These are phyloP conservation scores for Tripterygium wilfordii DNA, from an alignment of 177 flowering plant species.

Conservation along the genomic window DNA sequence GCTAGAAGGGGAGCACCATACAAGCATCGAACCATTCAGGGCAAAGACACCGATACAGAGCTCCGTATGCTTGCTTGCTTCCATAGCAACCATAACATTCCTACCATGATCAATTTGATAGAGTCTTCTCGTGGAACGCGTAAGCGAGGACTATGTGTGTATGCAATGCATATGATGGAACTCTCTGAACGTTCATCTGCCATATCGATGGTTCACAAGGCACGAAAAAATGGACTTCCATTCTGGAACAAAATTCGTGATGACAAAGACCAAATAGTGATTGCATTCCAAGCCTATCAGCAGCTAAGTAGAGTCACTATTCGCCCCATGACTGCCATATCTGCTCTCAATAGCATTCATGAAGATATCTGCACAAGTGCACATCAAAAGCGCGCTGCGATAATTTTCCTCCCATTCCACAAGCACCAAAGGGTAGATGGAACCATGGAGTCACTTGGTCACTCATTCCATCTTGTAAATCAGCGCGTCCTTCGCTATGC, in stretches of 20 bases:
- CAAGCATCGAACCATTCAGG: constrained; percentile 25
- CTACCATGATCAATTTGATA: constrained; percentile 30
- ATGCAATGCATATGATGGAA: constrained; percentile 41
- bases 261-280: constrained; percentile 16
- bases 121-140: constrained; percentile 28
- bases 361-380: constrained; percentile 39
- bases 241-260: constrained; percentile 29
- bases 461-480: constrained; percentile 20
- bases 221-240: constrained; percentile 34
- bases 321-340: constrained; percentile 43
- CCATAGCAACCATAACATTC: constrained; percentile 28
- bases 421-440: constrained; percentile 35
- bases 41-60: constrained; percentile 20
- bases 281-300: constrained; percentile 31
- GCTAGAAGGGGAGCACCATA: constrained; percentile 20
- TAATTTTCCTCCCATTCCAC: constrained; percentile 36
- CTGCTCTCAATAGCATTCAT: constrained; percentile 27
- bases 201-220: constrained; percentile 40
- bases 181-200: constrained; percentile 38
- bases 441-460: constrained; percentile 21
- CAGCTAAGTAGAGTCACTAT: constrained; percentile 27
- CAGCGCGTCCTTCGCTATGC: constrained; percentile 18
- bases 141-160: constrained; percentile 22
- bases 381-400: constrained; percentile 24
- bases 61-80: constrained; percentile 31